Evolutionary conservation across 331 rosid species (phyloP).

Genomic region (Erythrophleum ivorense): DNA sequence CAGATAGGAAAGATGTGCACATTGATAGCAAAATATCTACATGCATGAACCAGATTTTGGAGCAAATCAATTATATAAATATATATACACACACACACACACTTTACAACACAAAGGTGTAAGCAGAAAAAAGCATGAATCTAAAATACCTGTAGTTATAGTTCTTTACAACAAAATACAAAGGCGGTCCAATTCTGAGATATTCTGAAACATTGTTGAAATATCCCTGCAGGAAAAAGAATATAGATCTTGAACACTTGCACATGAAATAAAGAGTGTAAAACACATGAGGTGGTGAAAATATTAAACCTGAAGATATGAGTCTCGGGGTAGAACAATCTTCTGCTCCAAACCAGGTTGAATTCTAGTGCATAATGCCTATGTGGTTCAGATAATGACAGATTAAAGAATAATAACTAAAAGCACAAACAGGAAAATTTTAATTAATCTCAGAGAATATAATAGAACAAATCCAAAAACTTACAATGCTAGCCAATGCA

Average conservation of each 20-base stretch:
- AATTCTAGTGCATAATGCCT: constrained; percentile 95
- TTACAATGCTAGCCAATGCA: constrained; percentile 92
- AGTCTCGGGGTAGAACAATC: constrained; percentile 93
- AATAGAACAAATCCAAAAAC: constrained; percentile 40
- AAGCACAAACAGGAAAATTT: constrained; percentile 39
- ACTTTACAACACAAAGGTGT: constrained; percentile 25
- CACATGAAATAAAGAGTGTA: constrained; percentile 23
- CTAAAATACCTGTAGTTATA: constrained; percentile 82
- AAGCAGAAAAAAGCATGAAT: constrained; percentile 8
- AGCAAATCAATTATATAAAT: neutral
- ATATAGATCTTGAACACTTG: constrained; percentile 34
- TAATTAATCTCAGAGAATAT: constrained; percentile 2
- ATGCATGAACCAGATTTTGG: constrained; percentile 3
- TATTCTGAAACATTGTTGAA: constrained; percentile 83
- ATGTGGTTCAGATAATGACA: constrained; percentile 34
- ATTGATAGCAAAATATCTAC: constrained; percentile 11
- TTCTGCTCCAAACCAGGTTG: constrained; percentile 97
- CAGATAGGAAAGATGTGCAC: neutral
- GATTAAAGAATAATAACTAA: constrained; percentile 19
- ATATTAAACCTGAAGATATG: constrained; percentile 88
- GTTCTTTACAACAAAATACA: constrained; percentile 95
- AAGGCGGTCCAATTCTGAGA: constrained; percentile 95
- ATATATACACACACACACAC: neutral
- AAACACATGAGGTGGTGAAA: constrained; percentile 36
- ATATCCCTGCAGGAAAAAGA: constrained; percentile 77